These are phyloP conservation scores for Microstegium vimineum DNA, from an alignment of 176 grass and related monocot species.

Conservation along the genomic window DNA sequence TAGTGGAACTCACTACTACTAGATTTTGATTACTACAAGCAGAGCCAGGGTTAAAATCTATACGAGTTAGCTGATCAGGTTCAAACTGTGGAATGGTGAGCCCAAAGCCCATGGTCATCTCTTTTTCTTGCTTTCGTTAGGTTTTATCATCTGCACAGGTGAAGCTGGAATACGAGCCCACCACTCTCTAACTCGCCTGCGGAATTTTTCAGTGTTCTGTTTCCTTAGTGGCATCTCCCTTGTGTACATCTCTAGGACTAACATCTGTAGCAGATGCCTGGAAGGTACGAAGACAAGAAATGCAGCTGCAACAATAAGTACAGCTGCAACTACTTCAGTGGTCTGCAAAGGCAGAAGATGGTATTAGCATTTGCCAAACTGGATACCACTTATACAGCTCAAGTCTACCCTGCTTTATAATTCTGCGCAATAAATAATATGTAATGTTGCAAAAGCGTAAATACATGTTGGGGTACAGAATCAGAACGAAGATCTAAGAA, in stretches of 20 bases:
- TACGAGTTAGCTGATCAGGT: conserved; percentile 26
- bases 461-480: background rate
- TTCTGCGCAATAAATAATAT: background rate
- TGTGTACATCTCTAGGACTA: conserved; percentile 57
- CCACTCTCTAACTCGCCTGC: conserved; percentile 64
- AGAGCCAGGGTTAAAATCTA: conserved; percentile 7
- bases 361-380: conserved; percentile 22
- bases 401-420: background rate
- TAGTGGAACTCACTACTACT: background rate
- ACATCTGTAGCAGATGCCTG: conserved; percentile 45
- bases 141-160: conserved; percentile 68
- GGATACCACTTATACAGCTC: background rate
- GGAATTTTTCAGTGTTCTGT: conserved; percentile 56
- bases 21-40: background rate
- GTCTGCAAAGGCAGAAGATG: conserved; percentile 32
- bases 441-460: background rate
- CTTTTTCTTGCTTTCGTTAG: conserved; percentile 60
- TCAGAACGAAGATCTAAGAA: background rate
- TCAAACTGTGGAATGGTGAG: background rate
- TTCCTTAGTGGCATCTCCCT: conserved; percentile 87
- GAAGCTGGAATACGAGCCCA: conserved; percentile 83
- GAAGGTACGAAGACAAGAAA: conserved; percentile 47
- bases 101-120: conserved; percentile 26
- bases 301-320: conserved; percentile 38
- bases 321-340: conserved; percentile 50